A percentile compares a stretch with the other conserved stretches of the same genome.
phyloP scores from a whole-genome alignment of 306 rosid species.

The Gynostemma pentaphyllum region DNA sequence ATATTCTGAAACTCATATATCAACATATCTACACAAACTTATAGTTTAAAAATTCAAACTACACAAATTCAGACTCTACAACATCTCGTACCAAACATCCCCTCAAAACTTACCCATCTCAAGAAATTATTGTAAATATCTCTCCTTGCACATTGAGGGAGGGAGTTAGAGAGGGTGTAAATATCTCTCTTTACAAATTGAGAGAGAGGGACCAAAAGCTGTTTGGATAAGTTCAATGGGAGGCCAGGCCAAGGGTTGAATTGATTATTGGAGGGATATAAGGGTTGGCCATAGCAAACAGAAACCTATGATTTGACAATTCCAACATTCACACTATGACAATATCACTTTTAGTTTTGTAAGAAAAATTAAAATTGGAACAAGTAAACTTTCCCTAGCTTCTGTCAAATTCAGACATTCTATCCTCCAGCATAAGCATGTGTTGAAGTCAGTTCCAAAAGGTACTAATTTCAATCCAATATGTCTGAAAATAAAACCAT shows the following conservation, averaged over 20 bases:
- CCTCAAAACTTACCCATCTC: too few relatives aligned
- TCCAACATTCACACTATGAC: neutral
- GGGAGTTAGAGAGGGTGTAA: neutral
- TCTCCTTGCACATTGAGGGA: too few relatives aligned
- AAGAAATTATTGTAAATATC: too few relatives aligned
- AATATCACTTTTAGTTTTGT: too few relatives aligned
- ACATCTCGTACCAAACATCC: too few relatives aligned
- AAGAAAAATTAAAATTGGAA: too few relatives aligned
- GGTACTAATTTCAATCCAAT: slow-evolving; percentile 7
- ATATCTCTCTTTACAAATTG: neutral
- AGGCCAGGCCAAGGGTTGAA: neutral
- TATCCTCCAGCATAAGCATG: neutral
- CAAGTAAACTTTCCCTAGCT: neutral
- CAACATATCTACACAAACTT: too few relatives aligned
- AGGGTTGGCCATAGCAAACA: neutral
- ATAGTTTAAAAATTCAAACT: too few relatives aligned
- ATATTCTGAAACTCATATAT: too few relatives aligned
- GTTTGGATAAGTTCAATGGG: slow-evolving; percentile 7
- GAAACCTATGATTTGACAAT: slow-evolving; percentile 3
- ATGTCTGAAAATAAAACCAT: neutral
- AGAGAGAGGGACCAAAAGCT: neutral
- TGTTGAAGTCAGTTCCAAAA: neutral
- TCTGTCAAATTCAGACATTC: neutral
- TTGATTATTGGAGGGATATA: neutral
- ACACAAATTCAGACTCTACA: too few relatives aligned